Base-by-base conservation (phyloP, 139 green algal species). In the Micractinium sp. region DNA sequence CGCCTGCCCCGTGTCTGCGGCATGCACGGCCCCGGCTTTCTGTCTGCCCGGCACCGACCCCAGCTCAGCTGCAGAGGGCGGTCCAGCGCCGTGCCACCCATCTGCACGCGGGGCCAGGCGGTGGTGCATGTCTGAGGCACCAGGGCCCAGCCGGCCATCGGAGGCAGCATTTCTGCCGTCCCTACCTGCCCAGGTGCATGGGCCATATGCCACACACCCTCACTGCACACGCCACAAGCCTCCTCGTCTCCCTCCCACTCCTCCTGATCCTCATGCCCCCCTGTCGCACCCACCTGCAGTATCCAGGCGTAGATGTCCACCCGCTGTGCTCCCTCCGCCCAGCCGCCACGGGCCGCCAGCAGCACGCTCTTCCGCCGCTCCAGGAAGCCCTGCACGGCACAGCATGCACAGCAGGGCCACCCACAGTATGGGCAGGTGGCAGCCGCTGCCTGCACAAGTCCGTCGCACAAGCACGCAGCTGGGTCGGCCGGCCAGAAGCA, bases 241-340 rank as follows among this genome's bases (percentile, higher is more conserved):
- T 27, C 2, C 63, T 12, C 63, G 63, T 27, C 63, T 71, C 60
- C 60, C 14, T 67, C 60, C 60, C 14, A 67, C 60, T 16, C 47
- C 47, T 56, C 47, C 47, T 9, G 47, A 71, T 27, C 63, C n/a
- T n/a, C n/a, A n/a, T n/a, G n/a, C n/a, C n/a, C 20, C 79, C 27
- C 19, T 18, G 2, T 38, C 27, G 47, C 79, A 27, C 29, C 29
- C 56, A 76, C 47, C 81, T 86, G 81, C 56, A 47, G 19, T 29
- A 86, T 41, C 81, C 81, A 86, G 60, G 81, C 39, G 33, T 79
- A 87, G 20, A 78, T 3, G 63, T 87, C 82, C 82, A 87, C 82
- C 1, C 82, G 82, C 27, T 69, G 29, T 23, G 61, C 82, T 25
- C 63, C 47, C 12, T 19, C 63, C 22, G 82, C 82, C 82, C 82